Evolutionary conservation across 2,329 filamentous ascomycete species (phyloP).

Genomic region (Akanthomyces uredinophilus): DNA sequence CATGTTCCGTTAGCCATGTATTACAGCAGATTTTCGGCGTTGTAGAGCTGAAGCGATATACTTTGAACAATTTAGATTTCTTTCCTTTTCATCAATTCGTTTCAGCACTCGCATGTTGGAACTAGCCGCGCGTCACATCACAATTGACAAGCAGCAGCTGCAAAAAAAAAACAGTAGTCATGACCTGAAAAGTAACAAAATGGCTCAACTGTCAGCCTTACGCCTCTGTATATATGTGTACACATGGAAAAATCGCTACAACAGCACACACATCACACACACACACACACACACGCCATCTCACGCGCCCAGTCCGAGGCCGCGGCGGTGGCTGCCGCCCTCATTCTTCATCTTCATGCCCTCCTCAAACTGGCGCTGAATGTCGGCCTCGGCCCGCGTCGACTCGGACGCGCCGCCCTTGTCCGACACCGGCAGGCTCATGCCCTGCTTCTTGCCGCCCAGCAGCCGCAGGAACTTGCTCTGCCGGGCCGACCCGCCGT

Average conservation of each 20-base stretch:
- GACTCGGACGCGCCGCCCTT: constrained; percentile 22
- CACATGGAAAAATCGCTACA: constrained; percentile 3
- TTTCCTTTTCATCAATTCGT: constrained; percentile 4
- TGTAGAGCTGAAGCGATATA: neutral
- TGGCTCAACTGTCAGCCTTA: neutral
- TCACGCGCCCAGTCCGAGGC: constrained; percentile 44
- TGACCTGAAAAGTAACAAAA: neutral
- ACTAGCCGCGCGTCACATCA: neutral
- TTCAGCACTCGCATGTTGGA: neutral
- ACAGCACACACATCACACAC: neutral
- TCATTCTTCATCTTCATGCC: constrained; percentile 55
- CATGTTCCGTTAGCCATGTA: neutral
- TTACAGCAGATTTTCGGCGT: neutral
- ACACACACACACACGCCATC: neutral
- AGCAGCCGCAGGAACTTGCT: constrained; percentile 54
- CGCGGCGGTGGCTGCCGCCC: constrained; percentile 42
- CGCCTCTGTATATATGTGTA: neutral
- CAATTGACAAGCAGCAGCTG: too few species aligned
- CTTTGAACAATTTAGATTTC: constrained; percentile 10
- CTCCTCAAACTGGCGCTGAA: constrained; percentile 52
- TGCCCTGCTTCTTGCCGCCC: constrained; percentile 15
- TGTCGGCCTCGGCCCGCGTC: constrained; percentile 43
- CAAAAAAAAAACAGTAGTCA: neutral
- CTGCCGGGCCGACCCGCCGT: constrained; percentile 46
- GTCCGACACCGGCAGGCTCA: neutral